A percentile compares a stretch with the other conserved stretches of the same genome.
Conservation (phyloP, 202 grass and related monocot species). For the Zoysia matrella region DNA sequence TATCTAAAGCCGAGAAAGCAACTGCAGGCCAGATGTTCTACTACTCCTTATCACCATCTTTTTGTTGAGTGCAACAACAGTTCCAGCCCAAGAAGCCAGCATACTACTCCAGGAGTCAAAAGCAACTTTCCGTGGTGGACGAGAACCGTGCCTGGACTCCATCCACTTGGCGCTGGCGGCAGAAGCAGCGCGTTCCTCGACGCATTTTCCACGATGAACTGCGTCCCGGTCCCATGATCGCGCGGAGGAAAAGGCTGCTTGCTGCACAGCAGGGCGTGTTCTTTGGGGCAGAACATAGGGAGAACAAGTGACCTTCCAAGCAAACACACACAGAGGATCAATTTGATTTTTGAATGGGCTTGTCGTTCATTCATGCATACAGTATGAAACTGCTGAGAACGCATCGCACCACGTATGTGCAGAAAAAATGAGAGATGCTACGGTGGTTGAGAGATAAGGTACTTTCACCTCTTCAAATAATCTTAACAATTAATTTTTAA, state of each 20-base stretch:
- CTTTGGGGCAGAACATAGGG: not conserved
- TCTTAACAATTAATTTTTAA: too few relatives aligned
- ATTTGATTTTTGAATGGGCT: not conserved
- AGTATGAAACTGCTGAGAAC: not conserved
- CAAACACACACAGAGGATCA: not conserved
- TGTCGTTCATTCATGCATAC: not conserved
- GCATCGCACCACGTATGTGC: not conserved
- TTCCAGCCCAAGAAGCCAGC: constrained; percentile 29
- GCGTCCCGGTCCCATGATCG: not conserved
- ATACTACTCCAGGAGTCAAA: constrained; percentile 26
- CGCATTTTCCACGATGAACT: constrained; percentile 30
- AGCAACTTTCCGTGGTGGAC: not conserved
- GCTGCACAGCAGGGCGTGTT: not conserved
- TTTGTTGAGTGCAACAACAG: constrained; percentile 54
- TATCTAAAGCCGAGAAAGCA: constrained; percentile 22
- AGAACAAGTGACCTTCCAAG: not conserved
- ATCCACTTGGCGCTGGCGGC: not conserved
- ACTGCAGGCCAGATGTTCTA: not conserved
- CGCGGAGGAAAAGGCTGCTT: not conserved
- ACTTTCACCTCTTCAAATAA: too few relatives aligned
- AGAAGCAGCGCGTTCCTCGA: constrained; percentile 9
- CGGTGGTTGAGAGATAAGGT: too few relatives aligned
- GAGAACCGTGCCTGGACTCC: constrained; percentile 10
- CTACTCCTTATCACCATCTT: constrained; percentile 36
- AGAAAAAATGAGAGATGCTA: not conserved